Conservation (phyloP, 768 basidiomycete species). For the Mycena galericulata region DNA sequence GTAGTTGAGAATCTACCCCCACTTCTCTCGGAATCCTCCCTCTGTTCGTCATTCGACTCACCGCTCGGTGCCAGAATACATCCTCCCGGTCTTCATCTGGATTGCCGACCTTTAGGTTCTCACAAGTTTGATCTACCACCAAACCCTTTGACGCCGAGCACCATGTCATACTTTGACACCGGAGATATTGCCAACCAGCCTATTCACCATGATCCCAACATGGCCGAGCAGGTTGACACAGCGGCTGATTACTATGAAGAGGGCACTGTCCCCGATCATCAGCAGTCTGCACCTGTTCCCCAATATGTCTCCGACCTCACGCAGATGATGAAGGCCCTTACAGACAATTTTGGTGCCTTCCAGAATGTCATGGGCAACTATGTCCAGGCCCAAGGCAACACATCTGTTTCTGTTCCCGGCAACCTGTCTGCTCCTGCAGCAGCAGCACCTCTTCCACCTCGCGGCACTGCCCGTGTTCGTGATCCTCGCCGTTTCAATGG, state of each 20-base stretch:
- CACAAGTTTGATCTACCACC: conserved; percentile 7
- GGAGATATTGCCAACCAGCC: too few relatives aligned
- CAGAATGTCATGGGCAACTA: neutral
- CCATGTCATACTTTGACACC: neutral
- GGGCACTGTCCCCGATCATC: too few relatives aligned
- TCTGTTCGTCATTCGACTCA: neutral
- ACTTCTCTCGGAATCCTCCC: neutral
- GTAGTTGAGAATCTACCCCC: neutral
- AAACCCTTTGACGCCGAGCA: neutral
- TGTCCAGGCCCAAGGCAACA: neutral
- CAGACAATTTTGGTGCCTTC: neutral
- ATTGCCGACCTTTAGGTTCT: neutral
- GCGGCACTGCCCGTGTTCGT: conserved; percentile 7
- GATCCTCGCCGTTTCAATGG: conserved; percentile 33
- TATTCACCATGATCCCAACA: too few relatives aligned
- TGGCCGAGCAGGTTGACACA: too few relatives aligned
- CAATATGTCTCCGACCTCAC: conserved; percentile 4
- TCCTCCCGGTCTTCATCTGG: neutral
- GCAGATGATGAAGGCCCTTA: neutral
- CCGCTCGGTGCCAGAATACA: conserved; percentile 2
- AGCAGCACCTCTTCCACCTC: neutral
- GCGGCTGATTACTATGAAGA: too few relatives aligned
- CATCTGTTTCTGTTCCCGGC: neutral
- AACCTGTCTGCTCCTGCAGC: neutral
- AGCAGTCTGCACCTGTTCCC: neutral